phyloP scores from a whole-genome alignment of 2,329 filamentous ascomycete species.

The Ascomycota sp. region DNA sequence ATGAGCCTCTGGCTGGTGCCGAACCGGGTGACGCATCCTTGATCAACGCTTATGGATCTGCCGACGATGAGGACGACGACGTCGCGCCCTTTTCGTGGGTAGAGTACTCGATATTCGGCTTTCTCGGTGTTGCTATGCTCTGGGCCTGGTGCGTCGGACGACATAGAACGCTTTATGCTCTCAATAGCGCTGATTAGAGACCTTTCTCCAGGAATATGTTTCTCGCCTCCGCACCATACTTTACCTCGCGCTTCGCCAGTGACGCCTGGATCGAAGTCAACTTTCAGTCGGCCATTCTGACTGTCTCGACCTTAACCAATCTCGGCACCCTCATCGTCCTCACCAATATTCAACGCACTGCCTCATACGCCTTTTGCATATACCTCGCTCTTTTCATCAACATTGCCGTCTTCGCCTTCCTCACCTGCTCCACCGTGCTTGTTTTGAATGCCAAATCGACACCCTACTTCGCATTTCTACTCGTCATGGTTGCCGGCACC shows the following conservation, averaged over 20 bases:
- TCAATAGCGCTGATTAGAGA: no score
- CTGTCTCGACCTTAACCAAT: constrained; percentile 71
- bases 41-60: no score
- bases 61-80: constrained; percentile 7
- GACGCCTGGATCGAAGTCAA: constrained; percentile 53
- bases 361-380: constrained; percentile 79
- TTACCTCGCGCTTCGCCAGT: constrained; percentile 57
- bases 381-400: constrained; percentile 57
- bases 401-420: constrained; percentile 51
- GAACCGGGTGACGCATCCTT: no score
- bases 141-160: constrained; percentile 86
- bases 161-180: no score
- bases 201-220: constrained; percentile 97
- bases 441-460: constrained; percentile 41
- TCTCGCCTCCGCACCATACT: constrained; percentile 83
- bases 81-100: constrained; percentile 52
- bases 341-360: constrained; percentile 58
- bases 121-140: constrained; percentile 82
- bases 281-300: constrained; percentile 79
- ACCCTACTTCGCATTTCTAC: constrained; percentile 61
- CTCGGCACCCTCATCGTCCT: constrained; percentile 57
- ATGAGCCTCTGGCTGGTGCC: constrained; percentile 14
- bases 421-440: constrained; percentile 59
- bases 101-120: constrained; percentile 67
- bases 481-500: constrained; percentile 61